These are phyloP conservation scores for Cladophialophora psammophila DNA, from an alignment of 2,329 filamentous ascomycete genomes.

Conservation along the genomic window DNA sequence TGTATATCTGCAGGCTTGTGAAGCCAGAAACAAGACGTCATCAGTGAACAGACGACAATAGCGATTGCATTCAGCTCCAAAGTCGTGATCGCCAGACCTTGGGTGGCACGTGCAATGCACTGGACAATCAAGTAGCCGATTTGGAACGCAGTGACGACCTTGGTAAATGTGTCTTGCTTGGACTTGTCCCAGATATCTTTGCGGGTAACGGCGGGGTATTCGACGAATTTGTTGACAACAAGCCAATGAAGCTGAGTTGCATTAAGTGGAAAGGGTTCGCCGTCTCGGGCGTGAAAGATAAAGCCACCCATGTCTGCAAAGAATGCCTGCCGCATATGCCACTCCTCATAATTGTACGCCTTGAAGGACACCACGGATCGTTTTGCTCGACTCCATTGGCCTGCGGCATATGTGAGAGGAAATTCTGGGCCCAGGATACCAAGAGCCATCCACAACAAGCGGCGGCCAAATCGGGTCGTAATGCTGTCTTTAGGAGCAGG, in stretches of 20 bases:
- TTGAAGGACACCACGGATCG: slow-evolving; percentile 45
- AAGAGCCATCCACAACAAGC: slow-evolving; percentile 47
- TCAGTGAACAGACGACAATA: slow-evolving; percentile 42
- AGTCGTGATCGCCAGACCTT: slow-evolving; percentile 41
- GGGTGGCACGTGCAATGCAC: slow-evolving; percentile 31
- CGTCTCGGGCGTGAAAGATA: slow-evolving; percentile 44
- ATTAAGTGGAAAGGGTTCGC: slow-evolving; percentile 47
- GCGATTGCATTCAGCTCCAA: slow-evolving; percentile 43
- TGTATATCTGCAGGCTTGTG: slow-evolving; percentile 44
- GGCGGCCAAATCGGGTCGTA: slow-evolving; percentile 45
- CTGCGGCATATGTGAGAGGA: slow-evolving; percentile 46
- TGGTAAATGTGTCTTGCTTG: slow-evolving; percentile 38
- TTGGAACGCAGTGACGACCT: slow-evolving; percentile 27
- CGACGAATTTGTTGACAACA: slow-evolving; percentile 39
- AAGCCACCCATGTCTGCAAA: slow-evolving; percentile 55
- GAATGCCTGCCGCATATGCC: slow-evolving; percentile 53
- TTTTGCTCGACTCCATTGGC: slow-evolving; percentile 47
- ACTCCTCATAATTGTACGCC: slow-evolving; percentile 40
- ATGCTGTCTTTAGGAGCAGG: slow-evolving; percentile 44
- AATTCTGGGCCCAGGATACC: slow-evolving; percentile 51
- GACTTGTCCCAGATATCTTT: slow-evolving; percentile 39
- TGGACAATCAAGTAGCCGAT: slow-evolving; percentile 38
- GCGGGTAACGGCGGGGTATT: slow-evolving; percentile 30
- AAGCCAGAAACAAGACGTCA: slow-evolving; percentile 43
- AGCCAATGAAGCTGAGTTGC: slow-evolving; percentile 45